Conservation (phyloP, 2,329 filamentous ascomycete species). For the Cytospora chrysosperma region DNA sequence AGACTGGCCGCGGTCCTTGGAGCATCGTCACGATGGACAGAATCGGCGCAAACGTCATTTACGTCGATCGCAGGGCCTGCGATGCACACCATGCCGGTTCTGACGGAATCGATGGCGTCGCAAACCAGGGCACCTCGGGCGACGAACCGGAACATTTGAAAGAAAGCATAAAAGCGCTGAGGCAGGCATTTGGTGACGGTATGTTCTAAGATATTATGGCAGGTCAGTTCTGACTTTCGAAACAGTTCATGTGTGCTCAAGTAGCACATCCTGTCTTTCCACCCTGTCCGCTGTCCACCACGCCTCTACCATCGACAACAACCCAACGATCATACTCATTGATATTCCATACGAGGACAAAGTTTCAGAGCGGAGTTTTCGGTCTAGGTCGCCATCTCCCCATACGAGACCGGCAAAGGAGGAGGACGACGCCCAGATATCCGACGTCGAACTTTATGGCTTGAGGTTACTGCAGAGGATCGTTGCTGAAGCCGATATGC, state of each 20-base stretch:
- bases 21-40: constrained; percentile 59
- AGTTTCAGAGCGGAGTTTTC: constrained; percentile 36
- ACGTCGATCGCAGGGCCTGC: constrained; percentile 55
- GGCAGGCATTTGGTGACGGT: constrained; percentile 58
- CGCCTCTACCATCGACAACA: constrained; percentile 49
- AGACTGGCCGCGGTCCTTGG: constrained; percentile 57
- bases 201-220: constrained; percentile 27
- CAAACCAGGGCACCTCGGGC: constrained; percentile 29
- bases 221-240: constrained; percentile 5
- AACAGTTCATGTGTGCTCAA: constrained; percentile 54
- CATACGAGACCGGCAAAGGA: constrained; percentile 37
- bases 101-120: constrained; percentile 26
- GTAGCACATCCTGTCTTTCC: constrained; percentile 53
- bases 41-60: constrained; percentile 58
- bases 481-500: constrained; percentile 56
- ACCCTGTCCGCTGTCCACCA: constrained; percentile 55
- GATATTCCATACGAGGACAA: constrained; percentile 54
- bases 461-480: constrained; percentile 55
- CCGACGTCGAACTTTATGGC: constrained; percentile 54
- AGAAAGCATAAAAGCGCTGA: constrained; percentile 48
- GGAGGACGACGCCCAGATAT: constrained; percentile 39
- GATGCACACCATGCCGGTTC: constrained; percentile 39
- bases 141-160: constrained; percentile 42
- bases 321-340: constrained; percentile 57
- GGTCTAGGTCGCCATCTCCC: constrained; percentile 46